Percentiles rank a stretch among this genome's conserved stretches.
phyloP scores from a whole-genome alignment of 257 asterid genomes.

The Salvia hispanica region DNA sequence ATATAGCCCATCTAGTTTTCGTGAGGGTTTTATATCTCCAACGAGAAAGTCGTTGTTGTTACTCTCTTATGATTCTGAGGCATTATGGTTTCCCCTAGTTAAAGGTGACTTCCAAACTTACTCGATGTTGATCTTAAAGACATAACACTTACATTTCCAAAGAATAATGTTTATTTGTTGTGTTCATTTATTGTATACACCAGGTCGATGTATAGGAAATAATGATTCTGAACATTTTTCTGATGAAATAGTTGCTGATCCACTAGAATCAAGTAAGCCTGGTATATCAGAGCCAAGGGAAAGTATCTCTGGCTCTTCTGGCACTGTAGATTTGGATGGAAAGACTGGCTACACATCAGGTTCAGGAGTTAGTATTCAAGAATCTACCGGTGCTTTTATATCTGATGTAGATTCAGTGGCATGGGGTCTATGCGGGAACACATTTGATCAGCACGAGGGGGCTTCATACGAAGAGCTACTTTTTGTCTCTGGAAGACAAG shows the following conservation, averaged over 20 bases:
- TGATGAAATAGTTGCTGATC: conserved; percentile 34
- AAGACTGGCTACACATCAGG: conserved; percentile 35
- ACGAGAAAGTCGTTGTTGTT: conserved; percentile 65
- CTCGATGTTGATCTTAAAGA: conserved; percentile 22
- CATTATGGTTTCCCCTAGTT: conserved; percentile 67
- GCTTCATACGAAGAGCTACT: conserved; percentile 66
- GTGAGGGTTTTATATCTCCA: conserved; percentile 89
- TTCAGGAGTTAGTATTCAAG: conserved; percentile 37
- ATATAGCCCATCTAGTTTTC: conserved; percentile 62
- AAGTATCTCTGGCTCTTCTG: conserved; percentile 42
- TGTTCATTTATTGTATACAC: conserved; percentile 1
- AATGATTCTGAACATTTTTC: conserved; percentile 44
- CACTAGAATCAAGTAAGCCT: conserved; percentile 39
- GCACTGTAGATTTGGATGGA: conserved; percentile 39
- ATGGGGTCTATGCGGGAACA: conserved; percentile 73
- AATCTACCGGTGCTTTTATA: conserved; percentile 50
- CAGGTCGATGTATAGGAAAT: conserved; percentile 45
- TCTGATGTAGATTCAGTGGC: conserved; percentile 77
- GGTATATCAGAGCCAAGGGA: conserved; percentile 40
- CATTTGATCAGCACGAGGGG: conserved; percentile 56
- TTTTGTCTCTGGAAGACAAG: conserved; percentile 74
- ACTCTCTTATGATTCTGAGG: conserved; percentile 66
- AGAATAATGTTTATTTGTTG: conserved; percentile 23
- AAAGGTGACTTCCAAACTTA: conserved; percentile 51
- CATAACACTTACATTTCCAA: conserved; percentile 9